A percentile compares a stretch with the other conserved stretches of the same genome.
phyloP scores from a whole-genome alignment of 2,329 filamentous ascomycete species.

The Fusarium pseudonygamai region DNA sequence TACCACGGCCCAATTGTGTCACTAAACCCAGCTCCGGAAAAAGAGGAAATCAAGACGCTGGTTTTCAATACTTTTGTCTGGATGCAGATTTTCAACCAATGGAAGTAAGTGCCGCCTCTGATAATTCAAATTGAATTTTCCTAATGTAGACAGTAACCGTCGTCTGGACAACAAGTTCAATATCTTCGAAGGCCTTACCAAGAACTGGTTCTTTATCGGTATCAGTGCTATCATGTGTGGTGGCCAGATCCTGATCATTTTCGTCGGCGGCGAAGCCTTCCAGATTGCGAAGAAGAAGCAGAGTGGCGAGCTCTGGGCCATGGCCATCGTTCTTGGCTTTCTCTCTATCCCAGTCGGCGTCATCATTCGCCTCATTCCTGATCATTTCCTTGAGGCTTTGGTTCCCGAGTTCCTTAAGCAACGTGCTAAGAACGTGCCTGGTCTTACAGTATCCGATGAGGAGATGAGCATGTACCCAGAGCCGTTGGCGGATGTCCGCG shows the following conservation, averaged over 20 bases:
- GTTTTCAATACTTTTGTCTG: constrained; percentile 99
- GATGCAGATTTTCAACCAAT: constrained; percentile 99
- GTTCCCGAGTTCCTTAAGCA: constrained; percentile 65
- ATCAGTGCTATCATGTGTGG: constrained; percentile 90
- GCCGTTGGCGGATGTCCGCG: constrained; percentile 77
- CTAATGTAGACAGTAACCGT: constrained; percentile 70
- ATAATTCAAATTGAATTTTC: not conserved
- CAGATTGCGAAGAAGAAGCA: constrained; percentile 70
- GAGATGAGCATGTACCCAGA: constrained; percentile 76
- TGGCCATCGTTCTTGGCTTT: constrained; percentile 83
- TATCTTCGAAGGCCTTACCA: constrained; percentile 87
- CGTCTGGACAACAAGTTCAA: constrained; percentile 95
- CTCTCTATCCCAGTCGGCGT: constrained; percentile 88
- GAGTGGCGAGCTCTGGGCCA: constrained; percentile 82
- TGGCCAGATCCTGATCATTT: constrained; percentile 89
- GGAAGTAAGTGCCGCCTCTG: constrained; percentile 73
- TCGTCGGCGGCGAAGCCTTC: constrained; percentile 85
- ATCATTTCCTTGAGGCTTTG: constrained; percentile 67
- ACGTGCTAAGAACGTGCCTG: constrained; percentile 58
- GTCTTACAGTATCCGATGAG: constrained; percentile 71
- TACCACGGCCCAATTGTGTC: constrained; percentile 55
- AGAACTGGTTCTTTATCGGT: constrained; percentile 87
- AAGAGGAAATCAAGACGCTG: constrained; percentile 73
- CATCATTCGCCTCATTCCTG: constrained; percentile 83
- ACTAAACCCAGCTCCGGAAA: not conserved